Base-by-base conservation (phyloP, 805 yeast species). In the Barnettozyma botsteinii region DNA sequence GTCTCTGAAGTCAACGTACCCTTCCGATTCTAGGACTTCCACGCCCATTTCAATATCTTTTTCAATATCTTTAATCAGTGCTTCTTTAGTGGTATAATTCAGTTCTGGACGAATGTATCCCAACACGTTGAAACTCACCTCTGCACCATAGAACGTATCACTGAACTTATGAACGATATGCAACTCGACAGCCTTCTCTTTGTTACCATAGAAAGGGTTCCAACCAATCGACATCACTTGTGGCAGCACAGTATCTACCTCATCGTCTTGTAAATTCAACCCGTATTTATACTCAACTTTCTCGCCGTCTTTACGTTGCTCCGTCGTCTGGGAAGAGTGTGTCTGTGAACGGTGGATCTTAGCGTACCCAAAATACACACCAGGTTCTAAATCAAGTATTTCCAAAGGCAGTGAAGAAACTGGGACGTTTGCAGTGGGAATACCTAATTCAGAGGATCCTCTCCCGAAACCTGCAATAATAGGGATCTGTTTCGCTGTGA, bases 211-310 rank as follows among this genome's bases (percentile, higher is more conserved):
- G 58, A 81, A 91, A 28, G 98, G 98, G 57, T 93, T 93, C 85
- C 88, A 86, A 1, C 99, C 99, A 15, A 93, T 72, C 8, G 96
- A 85, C 85, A 91, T 82, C 8, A 93, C 98, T 81, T 88, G 87
- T 1, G 97, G 97, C 20, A 78, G 65, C 2, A 70, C 70, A 15
- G 64, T 62, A 37, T 69, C 69, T 3, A 71, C 63, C 30, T 70
- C 74, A 3, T 50, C 53, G 0, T 38, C 50, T 13, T 46, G 38
- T 41, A 88, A 62, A 9, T 60, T 51, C 6, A 59, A 48, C 1
- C 96, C 96, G 53, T 74, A 77, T 42, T 77, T 82, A 56, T 81
- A 76, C 27, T 64, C 70, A 13, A 79, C 80, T 20, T 57, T 55
- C 10, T 65, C 43, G 8, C 62, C 66, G 47, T 70, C 72, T 15